Base-by-base conservation (phyloP, 495 filamentous ascomycete species). In the Cryomyces minteri region DNA sequence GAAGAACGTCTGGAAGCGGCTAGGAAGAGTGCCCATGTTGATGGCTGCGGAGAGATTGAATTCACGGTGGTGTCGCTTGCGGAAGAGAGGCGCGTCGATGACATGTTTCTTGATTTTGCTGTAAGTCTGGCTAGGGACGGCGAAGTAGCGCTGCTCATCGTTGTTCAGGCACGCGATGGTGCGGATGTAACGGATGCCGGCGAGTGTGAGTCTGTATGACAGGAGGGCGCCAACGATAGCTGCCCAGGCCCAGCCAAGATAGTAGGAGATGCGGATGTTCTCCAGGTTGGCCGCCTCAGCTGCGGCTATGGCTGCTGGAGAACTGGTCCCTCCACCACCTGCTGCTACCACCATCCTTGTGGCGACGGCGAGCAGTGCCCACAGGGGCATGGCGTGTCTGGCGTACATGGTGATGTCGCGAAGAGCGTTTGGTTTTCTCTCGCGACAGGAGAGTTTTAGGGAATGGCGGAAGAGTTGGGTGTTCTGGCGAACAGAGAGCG, bases 11-110 rank as follows among this genome's bases (percentile, higher is more conserved):
- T 98, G 87, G 42, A 94, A 75, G 7, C 90, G 76, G 38, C 79
- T 84, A 4, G 90, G 90, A 4, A 96, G 64, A 0, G 79, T 87
- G 31, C 90, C 90, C 54, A 94, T 71, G 58, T 84, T 87, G 52
- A 90, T 56, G 37, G 79, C 82, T 10, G 73, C 66, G 5, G 82
- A 88, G 5, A 95, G 62, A 50, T 75, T 74, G 50, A 94, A 74
- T 58, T 93, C 88, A 44, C 79, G 75, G 63, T 90, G 92, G 28
- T 95, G 88, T 30, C 88, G 77, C 50, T 72, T 80, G 8, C 71
- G 72, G 60, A 83, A 79, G 18, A 96, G 62, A 0, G 90, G 87
- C 6, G 90, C 87, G 58, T 88, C 85, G 51, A 93, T 69, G 43
- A 93, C 55, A 54, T 88, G 67, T 49, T 74, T 76, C 67, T 94